These are phyloP conservation scores for Selaginella tamariscina DNA, from an alignment of 75 land plant species.

Conservation along the genomic window DNA sequence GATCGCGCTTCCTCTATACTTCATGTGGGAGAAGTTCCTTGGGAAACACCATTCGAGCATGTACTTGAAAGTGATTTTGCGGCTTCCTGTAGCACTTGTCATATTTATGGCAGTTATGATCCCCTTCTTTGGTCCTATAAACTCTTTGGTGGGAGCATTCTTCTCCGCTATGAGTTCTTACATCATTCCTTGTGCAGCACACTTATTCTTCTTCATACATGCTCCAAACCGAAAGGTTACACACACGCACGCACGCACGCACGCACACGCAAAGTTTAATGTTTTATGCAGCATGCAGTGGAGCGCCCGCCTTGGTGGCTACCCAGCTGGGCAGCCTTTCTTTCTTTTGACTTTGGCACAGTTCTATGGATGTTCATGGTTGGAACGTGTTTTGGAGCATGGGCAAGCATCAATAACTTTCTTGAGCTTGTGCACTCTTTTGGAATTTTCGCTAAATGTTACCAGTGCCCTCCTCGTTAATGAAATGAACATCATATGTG, in stretches of 20 bases:
- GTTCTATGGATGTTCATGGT: not conserved
- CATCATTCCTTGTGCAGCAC: not conserved
- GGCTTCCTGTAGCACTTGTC: not conserved
- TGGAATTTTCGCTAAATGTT: not conserved
- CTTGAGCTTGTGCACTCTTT: not conserved
- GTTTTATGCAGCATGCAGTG: not conserved
- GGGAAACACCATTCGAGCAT: not conserved
- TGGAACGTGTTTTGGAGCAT: not conserved
- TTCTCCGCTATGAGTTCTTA: not conserved
- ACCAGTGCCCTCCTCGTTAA: conserved; percentile 4
- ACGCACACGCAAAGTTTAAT: too few species aligned
- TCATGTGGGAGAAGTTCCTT: not conserved
- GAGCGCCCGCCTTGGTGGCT: not conserved
- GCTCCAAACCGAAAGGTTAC: too few species aligned
- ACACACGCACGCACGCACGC: too few species aligned
- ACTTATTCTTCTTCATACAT: not conserved
- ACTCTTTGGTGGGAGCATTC: not conserved
- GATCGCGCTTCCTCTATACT: not conserved
- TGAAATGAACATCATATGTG: too few species aligned
- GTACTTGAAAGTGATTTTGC: not conserved
- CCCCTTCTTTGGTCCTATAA: not conserved
- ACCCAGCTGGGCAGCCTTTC: not conserved
- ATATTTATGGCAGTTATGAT: conserved; percentile 2
- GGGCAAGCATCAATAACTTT: conserved; percentile 3
- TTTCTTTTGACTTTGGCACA: not conserved